A percentile compares a stretch with the other conserved stretches of the same genome.
These are phyloP conservation scores for Globisporangium alternatum DNA, from an alignment of 352 stramenopile species.

Conservation along the genomic window DNA sequence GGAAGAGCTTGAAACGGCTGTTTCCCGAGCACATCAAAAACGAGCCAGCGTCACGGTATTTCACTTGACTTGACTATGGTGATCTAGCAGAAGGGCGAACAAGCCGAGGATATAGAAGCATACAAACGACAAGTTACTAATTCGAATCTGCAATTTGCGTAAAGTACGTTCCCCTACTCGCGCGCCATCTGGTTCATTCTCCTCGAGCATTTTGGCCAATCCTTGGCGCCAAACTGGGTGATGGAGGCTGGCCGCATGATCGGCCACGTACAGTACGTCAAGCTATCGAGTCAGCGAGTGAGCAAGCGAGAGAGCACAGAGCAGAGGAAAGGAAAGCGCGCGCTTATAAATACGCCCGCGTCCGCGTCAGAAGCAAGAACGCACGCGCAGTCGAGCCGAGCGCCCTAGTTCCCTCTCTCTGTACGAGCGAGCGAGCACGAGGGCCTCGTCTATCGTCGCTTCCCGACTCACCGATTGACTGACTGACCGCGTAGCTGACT, in stretches of 20 bases:
- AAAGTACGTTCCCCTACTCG: not conserved
- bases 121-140: not conserved
- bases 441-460: no score
- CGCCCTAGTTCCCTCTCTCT: not conserved
- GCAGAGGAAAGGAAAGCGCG: not conserved
- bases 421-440: not conserved
- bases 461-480: not conserved
- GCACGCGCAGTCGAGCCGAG: not conserved
- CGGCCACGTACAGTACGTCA: conserved; percentile 4
- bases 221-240: not conserved
- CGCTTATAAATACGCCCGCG: conserved; percentile 7
- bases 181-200: not conserved
- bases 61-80: not conserved
- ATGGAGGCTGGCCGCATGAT: conserved; percentile 1
- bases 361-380: not conserved
- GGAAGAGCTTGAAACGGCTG: not conserved
- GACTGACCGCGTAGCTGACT: not conserved
- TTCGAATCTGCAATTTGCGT: not conserved
- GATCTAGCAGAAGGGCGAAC: not conserved
- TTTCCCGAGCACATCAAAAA: not conserved
- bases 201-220: not conserved
- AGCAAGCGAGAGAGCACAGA: not conserved
- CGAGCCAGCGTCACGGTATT: not conserved
- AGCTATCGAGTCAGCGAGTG: conserved; percentile 8
- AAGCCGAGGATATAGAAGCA: not conserved